Base-by-base conservation (phyloP, 805 yeast genomes). In the Jamesozyma hellenica region DNA sequence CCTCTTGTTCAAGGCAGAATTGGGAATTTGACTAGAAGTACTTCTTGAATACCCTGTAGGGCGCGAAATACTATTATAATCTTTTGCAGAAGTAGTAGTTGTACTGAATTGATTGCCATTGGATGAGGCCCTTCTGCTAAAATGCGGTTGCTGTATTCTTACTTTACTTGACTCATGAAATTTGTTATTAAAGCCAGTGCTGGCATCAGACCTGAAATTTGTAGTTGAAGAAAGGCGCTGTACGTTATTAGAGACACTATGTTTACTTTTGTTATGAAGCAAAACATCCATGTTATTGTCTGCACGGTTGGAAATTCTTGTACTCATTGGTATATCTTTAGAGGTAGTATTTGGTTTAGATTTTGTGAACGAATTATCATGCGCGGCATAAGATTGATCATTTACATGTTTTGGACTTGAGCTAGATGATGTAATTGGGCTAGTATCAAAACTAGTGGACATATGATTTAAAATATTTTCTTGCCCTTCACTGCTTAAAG, bases 1-100 rank as follows among this genome's bases (percentile, higher is more conserved):
- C 35, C 46, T 53, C 35, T 49, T 52, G 11, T 27, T 23, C 10
- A 27, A 7, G 9, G 30, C 18, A 10, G 34, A 34, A 12, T n/a
- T 13, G 7, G 29, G 31, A 1, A 39, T 10, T 14, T 42, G 19
- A 23, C 42, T 19, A 10, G 45, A 16, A 12, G 31, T 19, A 7
- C 7, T 25, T 13, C 27, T 34, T 10, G 41, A 34, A 34, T 34
- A 25, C 15, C 11, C 19, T 14, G 36, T 21, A 7, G 19, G 15
- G 4, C 30, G 29, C 4, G 16, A 6, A n/a, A 19, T 6, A 14
- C 9, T 34, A 23, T 5, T 4, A 4, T 13, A 5, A 12, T 34
- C 36, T 25, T 16, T 34, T 12, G 14, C 30, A 15, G 29, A 25
- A 13, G 11, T 25, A 3, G 12, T 16, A 3, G 4, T 10, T 3